A percentile compares a stretch with the other conserved stretches of the same genome.
These are phyloP conservation scores for Talaromyces sp. DNA, from an alignment of 2,329 filamentous ascomycete genomes.

Conservation along the genomic window DNA sequence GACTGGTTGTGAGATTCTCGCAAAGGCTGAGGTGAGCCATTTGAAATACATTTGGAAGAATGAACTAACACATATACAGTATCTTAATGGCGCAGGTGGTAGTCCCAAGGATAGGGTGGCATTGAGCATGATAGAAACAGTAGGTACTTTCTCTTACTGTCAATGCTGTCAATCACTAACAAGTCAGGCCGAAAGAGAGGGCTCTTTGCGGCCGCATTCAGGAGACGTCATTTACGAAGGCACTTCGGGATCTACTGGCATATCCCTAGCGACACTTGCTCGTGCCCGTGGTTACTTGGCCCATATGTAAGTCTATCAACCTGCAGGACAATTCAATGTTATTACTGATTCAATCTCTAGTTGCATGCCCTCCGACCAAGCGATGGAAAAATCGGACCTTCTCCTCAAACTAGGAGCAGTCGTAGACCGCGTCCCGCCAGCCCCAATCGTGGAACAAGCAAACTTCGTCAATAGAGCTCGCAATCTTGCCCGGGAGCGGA, in stretches of 20 bases:
- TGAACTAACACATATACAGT: constrained; percentile 44
- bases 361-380: constrained; percentile 94
- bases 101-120: constrained; percentile 95
- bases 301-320: constrained; percentile 62
- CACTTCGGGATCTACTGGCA: constrained; percentile 93
- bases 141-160: constrained; percentile 25
- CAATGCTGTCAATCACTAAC: neutral
- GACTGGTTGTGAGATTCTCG: constrained; percentile 84
- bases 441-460: constrained; percentile 85
- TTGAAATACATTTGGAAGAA: too few relatives aligned
- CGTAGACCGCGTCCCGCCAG: constrained; percentile 87
- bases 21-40: constrained; percentile 71
- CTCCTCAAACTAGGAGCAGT: constrained; percentile 83
- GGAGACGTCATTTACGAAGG: constrained; percentile 97
- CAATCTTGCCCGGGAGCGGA: constrained; percentile 71
- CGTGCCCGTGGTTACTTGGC: constrained; percentile 84
- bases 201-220: constrained; percentile 70
- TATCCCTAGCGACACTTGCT: constrained; percentile 85
- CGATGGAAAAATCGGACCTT: constrained; percentile 81
- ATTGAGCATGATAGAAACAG: constrained; percentile 74
- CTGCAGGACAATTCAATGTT: neutral
- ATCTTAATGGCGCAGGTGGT: constrained; percentile 89
- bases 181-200: constrained; percentile 67
- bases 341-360: constrained; percentile 25
- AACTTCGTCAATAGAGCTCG: constrained; percentile 95